These are phyloP conservation scores for Cryomyces minteri DNA, from an alignment of 495 filamentous ascomycete genomes.

Conservation along the genomic window DNA sequence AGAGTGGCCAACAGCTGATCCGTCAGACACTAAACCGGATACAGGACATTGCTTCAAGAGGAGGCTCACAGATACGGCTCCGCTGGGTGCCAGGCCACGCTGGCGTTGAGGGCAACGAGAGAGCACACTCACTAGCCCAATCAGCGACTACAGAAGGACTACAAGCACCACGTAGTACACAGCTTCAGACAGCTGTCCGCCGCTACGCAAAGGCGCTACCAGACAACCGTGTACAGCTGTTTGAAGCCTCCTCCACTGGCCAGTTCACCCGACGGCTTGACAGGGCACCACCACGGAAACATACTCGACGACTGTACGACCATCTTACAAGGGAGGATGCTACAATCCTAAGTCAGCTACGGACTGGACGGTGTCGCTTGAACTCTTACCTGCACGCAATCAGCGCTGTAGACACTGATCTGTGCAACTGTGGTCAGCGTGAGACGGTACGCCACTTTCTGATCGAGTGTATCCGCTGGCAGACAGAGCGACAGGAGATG, in stretches of 20 bases:
- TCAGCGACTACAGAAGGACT: conserved; percentile 3
- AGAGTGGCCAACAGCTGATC: neutral
- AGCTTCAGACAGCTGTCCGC: neutral
- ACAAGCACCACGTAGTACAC: neutral
- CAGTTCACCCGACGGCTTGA: neutral
- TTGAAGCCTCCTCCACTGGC: neutral
- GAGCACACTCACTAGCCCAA: neutral
- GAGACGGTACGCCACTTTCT: conserved; percentile 21
- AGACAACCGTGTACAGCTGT: neutral
- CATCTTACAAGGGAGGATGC: neutral
- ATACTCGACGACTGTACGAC: neutral
- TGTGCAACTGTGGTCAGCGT: conserved; percentile 16
- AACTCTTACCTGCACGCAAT: neutral
- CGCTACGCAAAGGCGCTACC: neutral
- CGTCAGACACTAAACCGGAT: conserved; percentile 1
- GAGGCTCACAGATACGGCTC: neutral
- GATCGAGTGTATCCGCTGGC: conserved; percentile 19
- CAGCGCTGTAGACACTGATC: conserved; percentile 2
- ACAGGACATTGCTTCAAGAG: conserved; percentile 3
- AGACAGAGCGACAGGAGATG: conserved; percentile 16
- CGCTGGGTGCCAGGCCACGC: no score
- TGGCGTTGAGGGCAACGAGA: neutral
- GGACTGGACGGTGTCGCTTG: neutral
- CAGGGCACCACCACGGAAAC: neutral
- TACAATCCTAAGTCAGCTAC: neutral